Conservation (phyloP, 2,329 filamentous ascomycete genomes). For the Verticillium dahliae region DNA sequence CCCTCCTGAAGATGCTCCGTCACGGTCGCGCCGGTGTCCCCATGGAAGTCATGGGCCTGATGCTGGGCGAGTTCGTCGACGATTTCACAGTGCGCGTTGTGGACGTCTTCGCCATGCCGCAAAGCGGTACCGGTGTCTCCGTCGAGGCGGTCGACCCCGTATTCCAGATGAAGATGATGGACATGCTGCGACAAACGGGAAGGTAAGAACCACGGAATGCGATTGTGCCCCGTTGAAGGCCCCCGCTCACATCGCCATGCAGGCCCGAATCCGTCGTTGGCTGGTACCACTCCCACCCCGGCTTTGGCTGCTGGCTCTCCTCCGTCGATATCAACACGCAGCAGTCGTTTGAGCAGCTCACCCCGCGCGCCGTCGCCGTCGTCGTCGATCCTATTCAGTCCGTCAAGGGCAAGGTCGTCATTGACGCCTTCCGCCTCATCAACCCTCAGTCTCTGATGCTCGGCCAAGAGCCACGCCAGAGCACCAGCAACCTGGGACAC, state of each 20-base stretch:
- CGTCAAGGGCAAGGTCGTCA: constrained; percentile 98
- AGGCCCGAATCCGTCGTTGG: constrained; percentile 96
- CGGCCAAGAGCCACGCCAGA: constrained; percentile 94
- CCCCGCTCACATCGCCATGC: constrained; percentile 7
- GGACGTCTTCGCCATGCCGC: constrained; percentile 98
- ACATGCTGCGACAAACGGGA: constrained; percentile 96
- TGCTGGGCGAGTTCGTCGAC: constrained; percentile 98
- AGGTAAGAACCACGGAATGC: constrained; percentile 48
- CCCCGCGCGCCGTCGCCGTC: constrained; percentile 90
- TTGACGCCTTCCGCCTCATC: constrained; percentile 97
- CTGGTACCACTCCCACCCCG: constrained; percentile 99
- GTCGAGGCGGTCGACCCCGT: constrained; percentile 98
- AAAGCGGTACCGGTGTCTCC: constrained; percentile 95
- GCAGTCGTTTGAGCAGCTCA: constrained; percentile 99
- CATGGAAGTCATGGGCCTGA: constrained; percentile 99
- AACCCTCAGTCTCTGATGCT: constrained; percentile 97
- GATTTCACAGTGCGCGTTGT: constrained; percentile 98
- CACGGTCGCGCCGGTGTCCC: constrained; percentile 96
- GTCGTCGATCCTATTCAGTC: constrained; percentile 98
- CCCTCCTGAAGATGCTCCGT: constrained; percentile 95
- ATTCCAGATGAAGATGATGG: constrained; percentile 99
- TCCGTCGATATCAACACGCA: constrained; percentile 99
- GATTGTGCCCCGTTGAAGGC: not conserved
- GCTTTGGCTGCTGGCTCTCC: constrained; percentile 98
- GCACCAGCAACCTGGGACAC: constrained; percentile 94